These are phyloP conservation scores for Microdochium nivale DNA, from an alignment of 2,329 filamentous ascomycete genomes.

Conservation along the genomic window DNA sequence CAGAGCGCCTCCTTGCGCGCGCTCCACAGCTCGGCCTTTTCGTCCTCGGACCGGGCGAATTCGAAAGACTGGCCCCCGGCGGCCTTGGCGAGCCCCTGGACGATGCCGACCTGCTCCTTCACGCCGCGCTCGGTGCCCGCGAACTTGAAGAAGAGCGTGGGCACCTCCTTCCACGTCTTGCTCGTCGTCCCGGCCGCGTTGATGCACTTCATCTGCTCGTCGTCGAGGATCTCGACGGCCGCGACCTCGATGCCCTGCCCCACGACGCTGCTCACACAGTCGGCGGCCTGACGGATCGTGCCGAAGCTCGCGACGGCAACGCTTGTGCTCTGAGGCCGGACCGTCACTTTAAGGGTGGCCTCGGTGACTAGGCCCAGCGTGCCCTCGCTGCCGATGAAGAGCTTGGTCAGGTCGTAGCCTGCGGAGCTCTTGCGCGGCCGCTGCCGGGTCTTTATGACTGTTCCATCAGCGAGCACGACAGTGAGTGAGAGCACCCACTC, in stretches of 20 bases:
- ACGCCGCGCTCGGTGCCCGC: constrained; percentile 56
- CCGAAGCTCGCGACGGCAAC: constrained; percentile 53
- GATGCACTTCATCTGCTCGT: constrained; percentile 61
- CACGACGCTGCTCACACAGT: constrained; percentile 65
- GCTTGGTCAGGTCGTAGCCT: constrained; percentile 72
- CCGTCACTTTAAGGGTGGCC: constrained; percentile 66
- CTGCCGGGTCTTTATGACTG: constrained; percentile 70
- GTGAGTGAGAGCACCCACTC: constrained; percentile 80
- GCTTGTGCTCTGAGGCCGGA: constrained; percentile 63
- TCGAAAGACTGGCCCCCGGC: constrained; percentile 63
- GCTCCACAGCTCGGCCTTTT: constrained; percentile 73
- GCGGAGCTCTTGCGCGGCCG: constrained; percentile 70
- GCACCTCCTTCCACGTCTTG: constrained; percentile 52
- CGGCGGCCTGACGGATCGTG: constrained; percentile 51
- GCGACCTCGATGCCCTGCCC: constrained; percentile 66
- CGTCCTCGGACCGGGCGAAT: constrained; percentile 61
- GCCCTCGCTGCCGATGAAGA: constrained; percentile 77
- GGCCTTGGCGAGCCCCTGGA: constrained; percentile 21
- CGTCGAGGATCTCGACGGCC: constrained; percentile 72
- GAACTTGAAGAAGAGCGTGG: constrained; percentile 67
- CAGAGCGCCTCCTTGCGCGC: constrained; percentile 78
- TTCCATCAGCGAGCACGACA: constrained; percentile 75
- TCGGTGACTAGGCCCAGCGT: constrained; percentile 74
- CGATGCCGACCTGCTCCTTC: constrained; percentile 61
- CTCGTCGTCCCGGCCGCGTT: constrained; percentile 47